Base-by-base conservation (phyloP, 345 rosid genomes). In the Carallia brachiata region DNA sequence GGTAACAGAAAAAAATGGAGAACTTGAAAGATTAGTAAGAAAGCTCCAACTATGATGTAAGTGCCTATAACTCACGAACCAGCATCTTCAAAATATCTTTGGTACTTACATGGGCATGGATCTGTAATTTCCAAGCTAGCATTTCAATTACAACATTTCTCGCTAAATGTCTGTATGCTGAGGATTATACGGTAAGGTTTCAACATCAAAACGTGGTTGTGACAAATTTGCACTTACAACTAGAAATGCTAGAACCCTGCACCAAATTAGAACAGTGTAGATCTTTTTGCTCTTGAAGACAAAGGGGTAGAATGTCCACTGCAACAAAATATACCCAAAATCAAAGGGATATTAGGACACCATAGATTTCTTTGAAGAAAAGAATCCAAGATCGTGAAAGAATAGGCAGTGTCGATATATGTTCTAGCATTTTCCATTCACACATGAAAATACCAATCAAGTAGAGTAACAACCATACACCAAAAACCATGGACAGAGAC, bases 251-350 rank as follows among this genome's bases (percentile, higher is more conserved):
- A 92, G 81, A 84, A 96, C 93, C 83, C 99, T 88, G 89, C 98
- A 96, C 99, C 99, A 96, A 48, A 92, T 64, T 36, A 96, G 81
- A 70, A 96, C 98, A 6, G 98, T 96, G 84, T 92, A 96, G 87
- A 96, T 84, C 85, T 85, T 92, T 84, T 89, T 96, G 88, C 87
- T 88, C 87, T 96, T 90, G 78, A 90, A 77, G 78, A 92, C 74
- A 86, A 96, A 96, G 62, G 99, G 99, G 82, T 96, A 97, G 79
- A 92, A 92, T 47, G 96, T 92, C 99, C 99, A 96, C 99, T 92
- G 95, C 83, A 82, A 82, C n/a, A 68, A 47, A 58, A 40, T 6
- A 75, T 4, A 30, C n/a, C 56, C 53, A 55, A 5, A 54, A 74
- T 55, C 76, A 5, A 56, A 56, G 56, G 58, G 6, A 36, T 4